phyloP scores from a whole-genome alignment of 139 green algal species.

The Chlorella sp. region DNA sequence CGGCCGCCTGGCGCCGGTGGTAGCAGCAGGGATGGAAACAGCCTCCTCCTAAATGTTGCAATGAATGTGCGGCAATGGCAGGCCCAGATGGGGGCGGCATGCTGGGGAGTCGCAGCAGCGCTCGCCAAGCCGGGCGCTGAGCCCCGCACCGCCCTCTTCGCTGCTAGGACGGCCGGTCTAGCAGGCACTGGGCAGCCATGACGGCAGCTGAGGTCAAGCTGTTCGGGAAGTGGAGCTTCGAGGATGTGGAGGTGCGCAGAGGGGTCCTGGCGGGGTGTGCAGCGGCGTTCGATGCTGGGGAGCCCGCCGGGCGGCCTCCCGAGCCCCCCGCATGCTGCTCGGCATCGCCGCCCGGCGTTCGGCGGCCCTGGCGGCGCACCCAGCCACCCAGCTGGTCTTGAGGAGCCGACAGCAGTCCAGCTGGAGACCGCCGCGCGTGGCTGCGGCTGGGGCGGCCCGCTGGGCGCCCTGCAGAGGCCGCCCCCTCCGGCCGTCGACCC shows the following conservation, averaged over 20 bases:
- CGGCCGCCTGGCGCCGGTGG: background rate
- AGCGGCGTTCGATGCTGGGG: no score
- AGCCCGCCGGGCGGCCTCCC: no score
- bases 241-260: constrained; percentile 90
- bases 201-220: constrained; percentile 68
- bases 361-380: background rate
- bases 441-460: no score
- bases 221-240: constrained; percentile 98
- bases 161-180: constrained; percentile 5
- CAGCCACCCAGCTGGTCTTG: no score
- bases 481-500: no score
- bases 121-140: background rate
- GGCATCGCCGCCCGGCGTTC: background rate
- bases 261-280: no score
- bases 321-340: background rate
- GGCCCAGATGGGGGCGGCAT: background rate
- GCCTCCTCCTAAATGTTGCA: background rate
- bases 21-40: background rate
- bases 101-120: background rate
- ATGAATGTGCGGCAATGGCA: background rate
- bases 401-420: no score
- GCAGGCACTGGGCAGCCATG: background rate
- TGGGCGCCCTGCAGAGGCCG: no score
- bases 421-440: background rate
- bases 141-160: background rate